phyloP scores from a whole-genome alignment of 805 yeast genomes.

The Lipomyces starkeyi region DNA sequence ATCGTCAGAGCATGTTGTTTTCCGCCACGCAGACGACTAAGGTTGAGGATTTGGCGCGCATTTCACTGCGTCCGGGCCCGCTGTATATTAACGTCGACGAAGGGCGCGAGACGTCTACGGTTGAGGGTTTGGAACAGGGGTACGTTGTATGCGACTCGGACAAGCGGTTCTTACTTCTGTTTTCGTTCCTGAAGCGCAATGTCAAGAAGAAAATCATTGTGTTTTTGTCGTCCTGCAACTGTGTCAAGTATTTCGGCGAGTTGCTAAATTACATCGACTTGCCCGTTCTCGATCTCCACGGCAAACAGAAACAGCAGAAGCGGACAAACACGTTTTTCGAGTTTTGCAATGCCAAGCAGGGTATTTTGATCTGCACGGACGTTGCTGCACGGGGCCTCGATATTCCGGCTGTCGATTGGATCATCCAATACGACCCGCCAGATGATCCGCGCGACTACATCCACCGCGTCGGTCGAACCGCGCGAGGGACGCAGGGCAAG shows the following conservation, averaged over 20 bases:
- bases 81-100: constrained; percentile 90
- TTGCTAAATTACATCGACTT: constrained; percentile 92
- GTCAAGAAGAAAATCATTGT: constrained; percentile 87
- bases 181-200: constrained; percentile 92
- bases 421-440: constrained; percentile 98
- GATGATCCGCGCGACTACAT: constrained; percentile 99
- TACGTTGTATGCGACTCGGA: constrained; percentile 97
- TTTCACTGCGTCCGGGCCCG: constrained; percentile 93
- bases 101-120: constrained; percentile 84
- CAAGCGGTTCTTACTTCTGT: constrained; percentile 84
- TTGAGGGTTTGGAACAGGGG: constrained; percentile 97
- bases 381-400: constrained; percentile 99
- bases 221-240: constrained; percentile 93
- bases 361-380: constrained; percentile 92
- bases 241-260: constrained; percentile 96
- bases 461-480: constrained; percentile 99
- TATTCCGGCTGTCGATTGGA: constrained; percentile 99
- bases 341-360: constrained; percentile 95
- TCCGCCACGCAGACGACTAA: constrained; percentile 99
- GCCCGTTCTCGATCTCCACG: constrained; percentile 95
- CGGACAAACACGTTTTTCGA: constrained; percentile 98
- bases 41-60: constrained; percentile 97
- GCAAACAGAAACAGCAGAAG: constrained; percentile 98
- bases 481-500: constrained; percentile 81
- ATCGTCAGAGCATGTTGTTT: constrained; percentile 94